phyloP scores from a whole-genome alignment of 192 early-diverging fungal genomes.

The Lobosporangium transversale region DNA sequence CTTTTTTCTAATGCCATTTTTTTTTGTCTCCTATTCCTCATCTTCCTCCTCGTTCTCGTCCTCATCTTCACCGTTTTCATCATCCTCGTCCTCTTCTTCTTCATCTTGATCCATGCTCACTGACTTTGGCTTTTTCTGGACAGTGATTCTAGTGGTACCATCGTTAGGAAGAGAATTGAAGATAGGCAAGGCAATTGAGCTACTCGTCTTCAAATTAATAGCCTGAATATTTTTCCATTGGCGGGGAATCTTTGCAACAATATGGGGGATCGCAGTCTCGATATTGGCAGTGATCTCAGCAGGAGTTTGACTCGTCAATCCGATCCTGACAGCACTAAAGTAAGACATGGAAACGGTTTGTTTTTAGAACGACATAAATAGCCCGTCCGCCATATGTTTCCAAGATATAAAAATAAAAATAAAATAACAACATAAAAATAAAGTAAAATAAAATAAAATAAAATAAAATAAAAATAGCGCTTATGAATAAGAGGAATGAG shows the following conservation, averaged over 20 bases:
- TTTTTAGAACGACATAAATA: not conserved
- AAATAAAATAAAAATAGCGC: not conserved
- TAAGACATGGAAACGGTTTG: slow-evolving; percentile 24
- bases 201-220: slow-evolving; percentile 84
- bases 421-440: too few species aligned
- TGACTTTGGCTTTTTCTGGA: slow-evolving; percentile 14
- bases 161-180: slow-evolving; percentile 73
- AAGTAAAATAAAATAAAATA: slow-evolving; percentile 2
- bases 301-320: slow-evolving; percentile 65
- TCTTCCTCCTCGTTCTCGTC: slow-evolving; percentile 36
- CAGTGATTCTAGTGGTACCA: slow-evolving; percentile 31
- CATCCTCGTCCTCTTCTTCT: slow-evolving; percentile 44
- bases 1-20: too few species aligned
- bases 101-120: slow-evolving; percentile 30
- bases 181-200: slow-evolving; percentile 85
- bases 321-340: slow-evolving; percentile 79
- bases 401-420: too few species aligned
- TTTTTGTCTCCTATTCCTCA: too few species aligned
- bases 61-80: slow-evolving; percentile 24
- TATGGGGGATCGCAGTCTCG: slow-evolving; percentile 63
- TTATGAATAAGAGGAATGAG: not conserved
- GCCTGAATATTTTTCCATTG: slow-evolving; percentile 89
- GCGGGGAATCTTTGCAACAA: slow-evolving; percentile 76
- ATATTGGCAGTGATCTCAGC: slow-evolving; percentile 83
- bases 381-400: too few species aligned